phyloP scores from a whole-genome alignment of 257 asterid species.

The Lithospermum erythrorhizon region DNA sequence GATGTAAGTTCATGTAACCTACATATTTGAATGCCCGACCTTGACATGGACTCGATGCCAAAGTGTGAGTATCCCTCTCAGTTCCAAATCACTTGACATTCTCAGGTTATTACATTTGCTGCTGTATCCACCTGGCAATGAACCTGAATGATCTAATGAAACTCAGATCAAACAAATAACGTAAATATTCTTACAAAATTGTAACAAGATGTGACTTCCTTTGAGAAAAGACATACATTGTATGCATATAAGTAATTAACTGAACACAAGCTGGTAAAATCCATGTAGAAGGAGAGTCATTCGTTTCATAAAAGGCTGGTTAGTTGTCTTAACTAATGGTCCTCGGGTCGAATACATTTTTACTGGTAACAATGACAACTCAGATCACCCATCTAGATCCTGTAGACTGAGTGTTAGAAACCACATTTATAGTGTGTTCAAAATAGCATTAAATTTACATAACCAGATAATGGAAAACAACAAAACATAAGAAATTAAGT shows the following conservation, averaged over 20 bases:
- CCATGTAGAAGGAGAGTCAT: no score
- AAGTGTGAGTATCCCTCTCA: constrained; percentile 78
- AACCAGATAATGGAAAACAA: neutral
- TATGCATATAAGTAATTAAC: neutral
- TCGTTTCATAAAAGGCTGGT: no score
- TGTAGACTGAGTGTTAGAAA: no score
- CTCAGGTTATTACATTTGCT: constrained; percentile 83
- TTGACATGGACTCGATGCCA: constrained; percentile 87
- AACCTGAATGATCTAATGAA: neutral
- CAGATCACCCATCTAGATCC: no score
- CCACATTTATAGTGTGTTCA: no score
- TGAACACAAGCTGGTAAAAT: no score
- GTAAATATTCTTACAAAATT: no score
- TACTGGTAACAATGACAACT: no score
- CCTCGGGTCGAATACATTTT: no score
- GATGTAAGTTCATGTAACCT: constrained; percentile 25
- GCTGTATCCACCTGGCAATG: constrained; percentile 67
- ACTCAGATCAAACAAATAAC: neutral
- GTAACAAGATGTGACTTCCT: neutral
- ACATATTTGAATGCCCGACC: constrained; percentile 63
- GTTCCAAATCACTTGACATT: constrained; percentile 83
- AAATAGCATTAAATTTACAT: neutral
- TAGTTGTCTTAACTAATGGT: no score
- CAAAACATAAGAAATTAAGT: neutral
- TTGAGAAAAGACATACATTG: neutral